Percentiles rank a stretch among this genome's conserved stretches.
These are phyloP conservation scores for Hypholoma fasciculare DNA, from an alignment of 768 basidiomycete genomes.

Conservation along the genomic window DNA sequence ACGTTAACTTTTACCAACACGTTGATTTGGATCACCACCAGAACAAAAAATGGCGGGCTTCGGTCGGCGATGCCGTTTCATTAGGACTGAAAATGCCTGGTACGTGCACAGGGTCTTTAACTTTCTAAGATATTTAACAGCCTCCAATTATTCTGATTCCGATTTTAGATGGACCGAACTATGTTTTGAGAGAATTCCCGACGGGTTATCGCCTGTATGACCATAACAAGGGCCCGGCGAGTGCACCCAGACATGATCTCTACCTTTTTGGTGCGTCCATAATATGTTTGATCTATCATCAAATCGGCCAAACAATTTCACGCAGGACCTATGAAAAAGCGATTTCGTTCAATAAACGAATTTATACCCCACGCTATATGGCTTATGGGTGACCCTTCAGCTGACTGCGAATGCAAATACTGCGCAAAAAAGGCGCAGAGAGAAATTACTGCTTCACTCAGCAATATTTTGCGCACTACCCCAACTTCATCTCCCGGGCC, in stretches of 20 bases:
- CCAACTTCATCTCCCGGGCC: conserved; percentile 19
- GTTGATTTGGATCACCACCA: conserved; percentile 50
- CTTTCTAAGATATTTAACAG: too few species aligned
- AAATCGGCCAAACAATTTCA: neutral
- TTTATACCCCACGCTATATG: conserved; percentile 84
- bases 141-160: conserved; percentile 1
- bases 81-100: conserved; percentile 48
- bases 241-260: conserved; percentile 61
- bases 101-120: conserved; percentile 24
- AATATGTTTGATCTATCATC: neutral
- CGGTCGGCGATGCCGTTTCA: conserved; percentile 42
- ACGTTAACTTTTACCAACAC: conserved; percentile 71
- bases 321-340: conserved; percentile 46
- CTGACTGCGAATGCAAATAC: conserved; percentile 75
- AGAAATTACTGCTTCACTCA: conserved; percentile 64
- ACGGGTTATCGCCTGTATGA: conserved; percentile 69
- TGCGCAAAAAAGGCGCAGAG: conserved; percentile 70
- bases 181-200: conserved; percentile 68
- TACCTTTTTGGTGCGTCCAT: conserved; percentile 67
- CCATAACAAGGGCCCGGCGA: conserved; percentile 66
- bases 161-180: conserved; percentile 46
- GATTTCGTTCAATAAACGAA: conserved; percentile 82
- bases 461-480: conserved; percentile 24
- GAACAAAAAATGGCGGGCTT: conserved; percentile 57
- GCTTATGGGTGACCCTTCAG: conserved; percentile 58